A percentile compares a stretch with the other conserved stretches of the same genome.
Evolutionary conservation across 2,329 filamentous ascomycete species (phyloP).

Genomic region (Phymatotrichopsis omnivora): DNA sequence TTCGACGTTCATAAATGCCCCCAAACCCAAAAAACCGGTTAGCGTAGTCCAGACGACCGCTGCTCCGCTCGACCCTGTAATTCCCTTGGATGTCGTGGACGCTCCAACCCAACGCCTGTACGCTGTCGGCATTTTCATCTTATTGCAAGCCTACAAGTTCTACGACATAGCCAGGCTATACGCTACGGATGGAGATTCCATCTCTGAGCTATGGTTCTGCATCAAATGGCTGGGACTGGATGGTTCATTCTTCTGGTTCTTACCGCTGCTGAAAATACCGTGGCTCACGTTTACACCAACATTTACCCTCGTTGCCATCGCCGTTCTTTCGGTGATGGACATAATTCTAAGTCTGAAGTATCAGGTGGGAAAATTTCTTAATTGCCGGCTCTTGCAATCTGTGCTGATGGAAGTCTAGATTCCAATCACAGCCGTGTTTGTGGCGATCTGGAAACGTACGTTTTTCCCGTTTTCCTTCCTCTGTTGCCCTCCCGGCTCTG

Average conservation of each 20-base stretch:
- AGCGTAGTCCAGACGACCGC: slow-evolving; percentile 7
- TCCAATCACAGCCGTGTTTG: slow-evolving; percentile 20
- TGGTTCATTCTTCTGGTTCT: slow-evolving; percentile 71
- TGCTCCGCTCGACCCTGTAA: slow-evolving; percentile 48
- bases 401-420: background rate
- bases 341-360: slow-evolving; percentile 52
- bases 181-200: slow-evolving; percentile 66
- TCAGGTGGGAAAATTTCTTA: slow-evolving; percentile 17
- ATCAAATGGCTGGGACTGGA: slow-evolving; percentile 90
- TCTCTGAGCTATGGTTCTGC: slow-evolving; percentile 56
- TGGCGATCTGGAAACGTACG: slow-evolving; percentile 24
- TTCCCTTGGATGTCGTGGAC: slow-evolving; percentile 73
- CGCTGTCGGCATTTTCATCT: slow-evolving; percentile 65
- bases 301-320: slow-evolving; percentile 50
- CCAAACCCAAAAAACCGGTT: slow-evolving; percentile 4
- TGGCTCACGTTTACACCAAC: slow-evolving; percentile 73
- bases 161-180: slow-evolving; percentile 50
- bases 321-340: slow-evolving; percentile 59
- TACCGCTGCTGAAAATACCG: slow-evolving; percentile 82
- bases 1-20: background rate
- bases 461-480: slow-evolving; percentile 5
- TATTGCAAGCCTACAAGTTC: slow-evolving; percentile 68
- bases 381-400: background rate
- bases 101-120: slow-evolving; percentile 86
- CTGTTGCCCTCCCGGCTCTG: background rate